phyloP scores from a whole-genome alignment of 768 basidiomycete species.

The Serendipita vermifera region DNA sequence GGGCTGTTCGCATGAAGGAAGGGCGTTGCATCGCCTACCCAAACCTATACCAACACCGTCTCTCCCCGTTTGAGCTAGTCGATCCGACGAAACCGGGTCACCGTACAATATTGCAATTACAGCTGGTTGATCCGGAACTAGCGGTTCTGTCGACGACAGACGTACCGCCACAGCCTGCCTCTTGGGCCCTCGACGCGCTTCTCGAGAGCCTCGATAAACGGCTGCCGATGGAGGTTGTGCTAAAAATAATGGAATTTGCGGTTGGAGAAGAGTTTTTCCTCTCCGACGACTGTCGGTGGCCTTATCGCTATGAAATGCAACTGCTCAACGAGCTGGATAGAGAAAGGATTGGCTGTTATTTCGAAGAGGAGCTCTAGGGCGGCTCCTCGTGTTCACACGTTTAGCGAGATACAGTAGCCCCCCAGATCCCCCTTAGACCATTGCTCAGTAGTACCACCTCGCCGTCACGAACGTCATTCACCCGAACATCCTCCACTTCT shows the following conservation, averaged over 20 bases:
- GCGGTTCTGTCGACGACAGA: constrained; percentile 22
- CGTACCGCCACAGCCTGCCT: constrained; percentile 25
- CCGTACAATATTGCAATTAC: constrained; percentile 31
- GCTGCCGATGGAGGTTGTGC: constrained; percentile 23
- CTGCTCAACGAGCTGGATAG: not conserved
- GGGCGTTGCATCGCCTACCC: constrained; percentile 31
- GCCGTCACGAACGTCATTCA: constrained; percentile 33
- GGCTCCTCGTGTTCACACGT: not conserved
- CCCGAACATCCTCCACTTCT: constrained; percentile 36
- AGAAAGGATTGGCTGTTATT: not conserved
- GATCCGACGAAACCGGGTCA: constrained; percentile 28
- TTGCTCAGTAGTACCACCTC: constrained; percentile 63
- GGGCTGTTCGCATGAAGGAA: constrained; percentile 25
- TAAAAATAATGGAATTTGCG: constrained; percentile 16
- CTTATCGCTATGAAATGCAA: not conserved
- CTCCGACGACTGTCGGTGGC: not conserved
- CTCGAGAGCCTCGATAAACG: constrained; percentile 7
- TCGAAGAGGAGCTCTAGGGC: not conserved
- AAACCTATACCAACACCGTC: constrained; percentile 31
- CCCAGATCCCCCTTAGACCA: constrained; percentile 5
- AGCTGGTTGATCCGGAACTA: constrained; percentile 28
- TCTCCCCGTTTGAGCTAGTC: constrained; percentile 27
- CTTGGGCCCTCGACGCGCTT: constrained; percentile 20
- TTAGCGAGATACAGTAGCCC: not conserved
- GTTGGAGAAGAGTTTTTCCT: not conserved